phyloP scores from a whole-genome alignment of 1,284 basidiomycete species.

The Thecaphora thlaspeos region DNA sequence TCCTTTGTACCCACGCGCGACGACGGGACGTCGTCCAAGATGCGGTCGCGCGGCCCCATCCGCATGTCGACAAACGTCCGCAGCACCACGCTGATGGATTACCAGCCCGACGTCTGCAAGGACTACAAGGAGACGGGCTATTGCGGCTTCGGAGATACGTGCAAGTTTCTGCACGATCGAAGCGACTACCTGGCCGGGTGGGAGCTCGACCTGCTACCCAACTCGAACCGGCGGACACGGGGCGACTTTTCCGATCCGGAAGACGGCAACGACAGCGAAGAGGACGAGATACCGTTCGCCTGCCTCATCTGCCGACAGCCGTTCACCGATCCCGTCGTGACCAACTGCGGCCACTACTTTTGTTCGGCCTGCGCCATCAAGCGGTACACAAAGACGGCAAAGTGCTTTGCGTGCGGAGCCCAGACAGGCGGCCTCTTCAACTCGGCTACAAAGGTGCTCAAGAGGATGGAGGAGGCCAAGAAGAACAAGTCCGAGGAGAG shows the following conservation, averaged over 20 bases:
- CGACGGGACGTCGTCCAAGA: slow-evolving; percentile 74
- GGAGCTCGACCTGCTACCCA: slow-evolving; percentile 69
- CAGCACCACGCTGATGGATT: slow-evolving; percentile 92
- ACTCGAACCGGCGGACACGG: slow-evolving; percentile 12
- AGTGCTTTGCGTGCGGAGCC: slow-evolving; percentile 90
- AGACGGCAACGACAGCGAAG: slow-evolving; percentile 62
- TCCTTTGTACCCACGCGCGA: slow-evolving; percentile 71
- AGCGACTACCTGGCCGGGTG: slow-evolving; percentile 87
- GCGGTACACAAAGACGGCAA: slow-evolving; percentile 87
- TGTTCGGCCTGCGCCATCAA: slow-evolving; percentile 87
- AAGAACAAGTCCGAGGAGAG: slow-evolving; percentile 18
- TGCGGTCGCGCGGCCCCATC: slow-evolving; percentile 65
- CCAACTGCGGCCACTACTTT: slow-evolving; percentile 95
- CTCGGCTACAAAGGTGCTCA: slow-evolving; percentile 76
- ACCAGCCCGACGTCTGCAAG: slow-evolving; percentile 98
- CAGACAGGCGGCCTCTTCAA: slow-evolving; percentile 94
- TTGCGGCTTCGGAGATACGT: slow-evolving; percentile 98
- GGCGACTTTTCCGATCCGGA: slow-evolving; percentile 37
- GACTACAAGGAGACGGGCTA: slow-evolving; percentile 99
- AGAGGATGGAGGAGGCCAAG: slow-evolving; percentile 63
- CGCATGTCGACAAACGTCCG: slow-evolving; percentile 71
- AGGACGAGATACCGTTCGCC: slow-evolving; percentile 91
- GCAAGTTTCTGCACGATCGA: slow-evolving; percentile 68
- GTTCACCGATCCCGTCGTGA: slow-evolving; percentile 91
- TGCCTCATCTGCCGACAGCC: slow-evolving; percentile 92